Conservation (phyloP, 148 eudicot genomes). For the Cornus florida region DNA sequence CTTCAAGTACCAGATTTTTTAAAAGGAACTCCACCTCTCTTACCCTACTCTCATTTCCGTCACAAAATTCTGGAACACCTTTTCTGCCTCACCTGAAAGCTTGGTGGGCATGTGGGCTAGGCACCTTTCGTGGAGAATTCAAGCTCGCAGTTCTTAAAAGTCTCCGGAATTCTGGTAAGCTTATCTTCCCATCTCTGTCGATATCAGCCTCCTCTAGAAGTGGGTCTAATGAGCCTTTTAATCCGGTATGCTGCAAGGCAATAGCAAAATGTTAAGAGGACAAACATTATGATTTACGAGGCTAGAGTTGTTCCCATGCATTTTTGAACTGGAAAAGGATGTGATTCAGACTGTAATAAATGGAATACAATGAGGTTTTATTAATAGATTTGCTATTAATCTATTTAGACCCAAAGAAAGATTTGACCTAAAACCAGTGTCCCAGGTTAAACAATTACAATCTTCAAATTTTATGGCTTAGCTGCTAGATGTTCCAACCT, state of each 20-base stretch:
- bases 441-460: not conserved
- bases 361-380: too few relatives aligned
- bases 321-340: too few relatives aligned
- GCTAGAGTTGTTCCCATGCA: not conserved
- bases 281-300: not conserved
- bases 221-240: conserved; percentile 89
- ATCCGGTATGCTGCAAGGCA: conserved; percentile 71
- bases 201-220: conserved; percentile 91
- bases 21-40: not conserved
- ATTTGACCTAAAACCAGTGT: not conserved
- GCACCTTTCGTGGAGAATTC: conserved; percentile 42
- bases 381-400: too few relatives aligned
- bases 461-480: not conserved
- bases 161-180: conserved; percentile 82
- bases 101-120: conserved; percentile 36
- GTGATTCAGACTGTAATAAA: not conserved
- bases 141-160: conserved; percentile 92
- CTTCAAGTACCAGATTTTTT: not conserved
- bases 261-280: not conserved
- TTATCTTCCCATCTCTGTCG: conserved; percentile 89
- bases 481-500: not conserved
- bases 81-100: conserved; percentile 2
- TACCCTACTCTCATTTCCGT: not conserved
- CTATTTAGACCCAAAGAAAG: not conserved
- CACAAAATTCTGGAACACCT: not conserved